Conservation (phyloP, 1,284 basidiomycete species). For the Ceratobasidium theobromae region DNA sequence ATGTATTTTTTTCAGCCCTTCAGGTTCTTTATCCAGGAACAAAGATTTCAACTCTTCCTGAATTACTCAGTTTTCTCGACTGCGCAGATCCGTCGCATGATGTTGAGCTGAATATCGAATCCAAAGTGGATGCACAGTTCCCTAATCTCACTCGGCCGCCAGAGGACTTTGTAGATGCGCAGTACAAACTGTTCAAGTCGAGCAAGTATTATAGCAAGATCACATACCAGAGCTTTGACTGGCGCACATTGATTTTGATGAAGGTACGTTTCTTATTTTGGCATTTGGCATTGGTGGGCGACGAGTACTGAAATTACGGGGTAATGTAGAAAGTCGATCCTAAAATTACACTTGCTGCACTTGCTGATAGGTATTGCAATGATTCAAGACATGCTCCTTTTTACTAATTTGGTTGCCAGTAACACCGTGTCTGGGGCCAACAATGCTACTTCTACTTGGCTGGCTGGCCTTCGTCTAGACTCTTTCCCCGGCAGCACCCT, state of each 20-base stretch:
- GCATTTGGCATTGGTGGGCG: too few species aligned
- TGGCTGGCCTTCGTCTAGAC: constrained; percentile 60
- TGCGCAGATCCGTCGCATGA: constrained; percentile 64
- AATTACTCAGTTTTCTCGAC: constrained; percentile 72
- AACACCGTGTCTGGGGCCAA: constrained; percentile 9
- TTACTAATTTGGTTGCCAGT: constrained; percentile 2
- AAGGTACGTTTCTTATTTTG: constrained; percentile 48
- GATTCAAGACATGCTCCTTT: too few species aligned
- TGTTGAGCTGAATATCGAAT: constrained; percentile 76
- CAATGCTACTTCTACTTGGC: constrained; percentile 53
- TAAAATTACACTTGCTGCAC: constrained; percentile 57
- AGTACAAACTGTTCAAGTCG: constrained; percentile 56
- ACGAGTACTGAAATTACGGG: background rate
- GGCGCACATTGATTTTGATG: constrained; percentile 70
- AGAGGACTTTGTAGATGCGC: constrained; percentile 64
- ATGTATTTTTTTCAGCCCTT: constrained; percentile 48
- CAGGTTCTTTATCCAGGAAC: constrained; percentile 66
- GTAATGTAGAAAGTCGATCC: constrained; percentile 51
- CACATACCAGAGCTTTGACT: constrained; percentile 77
- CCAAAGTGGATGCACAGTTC: constrained; percentile 65
- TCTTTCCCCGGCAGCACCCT: constrained; percentile 58
- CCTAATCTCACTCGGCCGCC: constrained; percentile 60
- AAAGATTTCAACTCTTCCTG: constrained; percentile 67
- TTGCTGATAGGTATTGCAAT: constrained; percentile 64
- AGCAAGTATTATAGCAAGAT: constrained; percentile 62